A percentile compares a stretch with the other conserved stretches of the same genome.
Evolutionary conservation across 2,329 filamentous ascomycete genomes (phyloP).

Genomic region (Coniochaeta sp.): DNA sequence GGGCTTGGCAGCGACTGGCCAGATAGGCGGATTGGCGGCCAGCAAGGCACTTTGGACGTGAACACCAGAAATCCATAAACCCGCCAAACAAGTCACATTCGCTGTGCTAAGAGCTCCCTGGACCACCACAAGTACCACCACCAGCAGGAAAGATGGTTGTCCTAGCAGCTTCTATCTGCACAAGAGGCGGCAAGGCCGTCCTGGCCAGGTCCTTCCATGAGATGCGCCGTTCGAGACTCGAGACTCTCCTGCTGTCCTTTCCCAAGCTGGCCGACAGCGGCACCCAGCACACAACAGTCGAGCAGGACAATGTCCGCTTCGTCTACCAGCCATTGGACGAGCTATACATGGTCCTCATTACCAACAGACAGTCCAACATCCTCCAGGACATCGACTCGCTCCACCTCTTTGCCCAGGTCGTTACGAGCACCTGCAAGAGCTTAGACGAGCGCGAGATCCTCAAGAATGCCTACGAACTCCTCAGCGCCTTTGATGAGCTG

Average conservation of each 20-base stretch:
- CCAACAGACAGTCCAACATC: slow-evolving; percentile 98
- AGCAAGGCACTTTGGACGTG: background rate
- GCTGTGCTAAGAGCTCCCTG: background rate
- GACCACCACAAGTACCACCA: background rate
- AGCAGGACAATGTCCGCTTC: slow-evolving; percentile 99
- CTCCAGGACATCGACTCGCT: slow-evolving; percentile 98
- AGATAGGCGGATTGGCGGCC: background rate
- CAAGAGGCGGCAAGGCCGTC: slow-evolving; percentile 94
- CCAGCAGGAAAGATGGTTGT: slow-evolving; percentile 54
- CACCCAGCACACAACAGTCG: slow-evolving; percentile 95
- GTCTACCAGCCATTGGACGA: slow-evolving; percentile 99
- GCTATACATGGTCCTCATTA: slow-evolving; percentile 99
- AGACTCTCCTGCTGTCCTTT: slow-evolving; percentile 92
- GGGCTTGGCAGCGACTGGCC: background rate
- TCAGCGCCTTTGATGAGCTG: slow-evolving; percentile 95
- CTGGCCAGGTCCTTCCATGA: slow-evolving; percentile 96
- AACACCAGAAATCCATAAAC: background rate
- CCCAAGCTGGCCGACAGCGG: slow-evolving; percentile 94
- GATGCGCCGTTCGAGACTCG: slow-evolving; percentile 93
- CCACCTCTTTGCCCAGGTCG: slow-evolving; percentile 95
- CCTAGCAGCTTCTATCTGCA: slow-evolving; percentile 97
- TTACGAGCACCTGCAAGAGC: slow-evolving; percentile 91
- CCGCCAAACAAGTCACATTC: background rate
- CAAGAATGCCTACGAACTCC: slow-evolving; percentile 89
- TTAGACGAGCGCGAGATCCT: slow-evolving; percentile 93